phyloP scores from a whole-genome alignment of 2,329 filamentous ascomycete species.

The Raffaelea albimanens region DNA sequence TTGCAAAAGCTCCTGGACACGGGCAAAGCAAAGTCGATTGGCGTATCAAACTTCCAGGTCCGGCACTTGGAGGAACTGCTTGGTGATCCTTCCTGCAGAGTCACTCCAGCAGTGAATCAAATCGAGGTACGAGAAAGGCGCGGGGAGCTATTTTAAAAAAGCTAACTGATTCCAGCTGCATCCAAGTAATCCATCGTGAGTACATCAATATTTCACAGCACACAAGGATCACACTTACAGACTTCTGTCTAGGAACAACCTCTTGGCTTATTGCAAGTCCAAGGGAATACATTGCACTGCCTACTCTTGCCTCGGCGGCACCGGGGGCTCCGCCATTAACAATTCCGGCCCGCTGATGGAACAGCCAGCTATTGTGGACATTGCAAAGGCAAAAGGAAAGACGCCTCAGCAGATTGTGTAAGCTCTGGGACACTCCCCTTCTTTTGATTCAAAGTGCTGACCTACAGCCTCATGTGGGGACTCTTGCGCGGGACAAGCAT shows the following conservation, averaged over 20 bases:
- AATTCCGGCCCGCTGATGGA: too few species aligned
- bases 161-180: too few species aligned
- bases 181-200: too few species aligned
- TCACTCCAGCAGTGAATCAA: slow-evolving; percentile 47
- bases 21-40: slow-evolving; percentile 7
- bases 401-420: too few species aligned
- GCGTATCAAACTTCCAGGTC: too few species aligned
- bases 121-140: slow-evolving; percentile 34
- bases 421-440: too few species aligned
- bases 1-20: slow-evolving; percentile 9
- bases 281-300: slow-evolving; percentile 53
- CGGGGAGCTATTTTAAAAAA: too few species aligned
- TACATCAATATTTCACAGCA: too few species aligned
- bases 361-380: too few species aligned
- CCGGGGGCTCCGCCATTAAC: slow-evolving; percentile 40
- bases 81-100: slow-evolving; percentile 26
- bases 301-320: slow-evolving; percentile 46
- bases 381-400: too few species aligned
- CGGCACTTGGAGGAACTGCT: too few species aligned
- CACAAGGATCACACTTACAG: too few species aligned
- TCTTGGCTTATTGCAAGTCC: slow-evolving; percentile 44
- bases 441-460: slow-evolving; percentile 13
- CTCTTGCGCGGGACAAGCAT: slow-evolving; percentile 34
- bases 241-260: slow-evolving; percentile 31
- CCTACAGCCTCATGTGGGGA: slow-evolving; percentile 36